Evolutionary conservation across 2,329 filamentous ascomycete genomes (phyloP).

Genomic region (Epichloe uncinata): DNA sequence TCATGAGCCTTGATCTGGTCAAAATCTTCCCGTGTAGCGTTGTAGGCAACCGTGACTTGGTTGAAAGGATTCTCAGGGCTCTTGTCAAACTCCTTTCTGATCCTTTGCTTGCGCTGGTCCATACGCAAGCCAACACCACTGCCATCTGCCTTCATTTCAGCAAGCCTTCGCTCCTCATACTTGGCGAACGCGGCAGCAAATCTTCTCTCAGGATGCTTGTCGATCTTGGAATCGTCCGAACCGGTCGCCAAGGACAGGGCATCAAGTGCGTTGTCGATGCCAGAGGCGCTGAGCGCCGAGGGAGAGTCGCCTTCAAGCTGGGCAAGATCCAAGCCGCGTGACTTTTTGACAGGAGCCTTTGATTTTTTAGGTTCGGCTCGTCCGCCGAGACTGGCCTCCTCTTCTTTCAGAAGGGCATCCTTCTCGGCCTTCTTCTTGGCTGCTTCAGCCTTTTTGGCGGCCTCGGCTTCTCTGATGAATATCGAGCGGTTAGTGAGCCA

Average conservation of each 20-base stretch:
- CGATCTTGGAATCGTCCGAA: conserved; percentile 54
- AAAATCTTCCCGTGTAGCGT: conserved; percentile 68
- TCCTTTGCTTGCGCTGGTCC: conserved; percentile 72
- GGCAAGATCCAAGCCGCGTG: conserved; percentile 58
- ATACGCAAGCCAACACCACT: conserved; percentile 57
- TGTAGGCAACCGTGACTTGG: conserved; percentile 62
- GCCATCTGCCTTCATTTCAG: conserved; percentile 76
- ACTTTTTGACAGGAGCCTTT: conserved; percentile 56
- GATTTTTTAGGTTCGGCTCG: conserved; percentile 48
- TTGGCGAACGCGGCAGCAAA: conserved; percentile 76
- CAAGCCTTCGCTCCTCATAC: conserved; percentile 67
- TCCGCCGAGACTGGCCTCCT: conserved; percentile 54
- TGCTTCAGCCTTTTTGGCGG: conserved; percentile 63
- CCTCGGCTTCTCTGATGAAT: conserved; percentile 22
- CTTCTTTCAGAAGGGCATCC: conserved; percentile 68
- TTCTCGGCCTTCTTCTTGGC: conserved; percentile 90
- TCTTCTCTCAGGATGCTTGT: conserved; percentile 76
- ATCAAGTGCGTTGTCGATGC: conserved; percentile 89
- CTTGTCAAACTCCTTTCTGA: conserved; percentile 89
- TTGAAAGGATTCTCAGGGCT: conserved; percentile 93
- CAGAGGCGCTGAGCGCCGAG: conserved; percentile 59
- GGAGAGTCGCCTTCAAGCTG: conserved; percentile 55
- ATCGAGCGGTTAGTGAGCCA: conserved; percentile 3
- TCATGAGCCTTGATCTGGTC: conserved; percentile 51
- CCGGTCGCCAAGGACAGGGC: conserved; percentile 55